Percentiles rank a stretch among this genome's conserved stretches.
Conservation (phyloP, 2,329 filamentous ascomycete species). For the Dryadomyces quercivorus region DNA sequence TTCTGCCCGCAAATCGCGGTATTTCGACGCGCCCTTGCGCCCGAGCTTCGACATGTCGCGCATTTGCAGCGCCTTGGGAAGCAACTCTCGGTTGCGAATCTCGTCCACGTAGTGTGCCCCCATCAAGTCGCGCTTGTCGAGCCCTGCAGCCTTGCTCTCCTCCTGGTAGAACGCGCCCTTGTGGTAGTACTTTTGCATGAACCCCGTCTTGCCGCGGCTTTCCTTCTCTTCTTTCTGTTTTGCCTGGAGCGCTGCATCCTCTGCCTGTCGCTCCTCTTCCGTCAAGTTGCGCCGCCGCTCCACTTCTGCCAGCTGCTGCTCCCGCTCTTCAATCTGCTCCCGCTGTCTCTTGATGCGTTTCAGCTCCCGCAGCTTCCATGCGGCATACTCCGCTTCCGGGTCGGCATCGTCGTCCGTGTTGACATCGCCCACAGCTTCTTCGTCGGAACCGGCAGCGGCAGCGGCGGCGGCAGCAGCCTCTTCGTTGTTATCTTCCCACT, state of each 20-base stretch:
- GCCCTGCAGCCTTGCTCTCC: constrained; percentile 60
- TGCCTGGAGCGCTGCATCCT: constrained; percentile 69
- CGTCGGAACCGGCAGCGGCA: constrained; percentile 64
- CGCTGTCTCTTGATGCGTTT: constrained; percentile 79
- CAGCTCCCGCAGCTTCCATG: constrained; percentile 89
- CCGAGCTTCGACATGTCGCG: constrained; percentile 90
- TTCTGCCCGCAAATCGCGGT: constrained; percentile 76
- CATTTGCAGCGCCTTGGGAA: constrained; percentile 87
- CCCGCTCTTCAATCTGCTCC: constrained; percentile 68
- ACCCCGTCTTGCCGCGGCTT: constrained; percentile 66
- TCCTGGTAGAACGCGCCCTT: constrained; percentile 93
- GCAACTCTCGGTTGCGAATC: constrained; percentile 63
- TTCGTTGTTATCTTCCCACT: constrained; percentile 66
- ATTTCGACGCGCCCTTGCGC: constrained; percentile 81
- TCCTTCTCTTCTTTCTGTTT: constrained; percentile 72
- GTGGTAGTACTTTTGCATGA: constrained; percentile 94
- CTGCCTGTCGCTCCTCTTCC: constrained; percentile 70
- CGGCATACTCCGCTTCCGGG: constrained; percentile 76
- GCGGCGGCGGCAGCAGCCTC: constrained; percentile 29
- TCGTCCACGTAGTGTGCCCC: constrained; percentile 75
- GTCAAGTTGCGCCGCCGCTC: constrained; percentile 81
- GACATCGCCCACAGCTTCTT: constrained; percentile 71
- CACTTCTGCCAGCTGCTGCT: constrained; percentile 77
- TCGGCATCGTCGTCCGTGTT: constrained; percentile 84
- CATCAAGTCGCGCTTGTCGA: constrained; percentile 76